These are phyloP conservation scores for Aristolochia contorta DNA, from an alignment of 164 flowering plant species.

Conservation along the genomic window DNA sequence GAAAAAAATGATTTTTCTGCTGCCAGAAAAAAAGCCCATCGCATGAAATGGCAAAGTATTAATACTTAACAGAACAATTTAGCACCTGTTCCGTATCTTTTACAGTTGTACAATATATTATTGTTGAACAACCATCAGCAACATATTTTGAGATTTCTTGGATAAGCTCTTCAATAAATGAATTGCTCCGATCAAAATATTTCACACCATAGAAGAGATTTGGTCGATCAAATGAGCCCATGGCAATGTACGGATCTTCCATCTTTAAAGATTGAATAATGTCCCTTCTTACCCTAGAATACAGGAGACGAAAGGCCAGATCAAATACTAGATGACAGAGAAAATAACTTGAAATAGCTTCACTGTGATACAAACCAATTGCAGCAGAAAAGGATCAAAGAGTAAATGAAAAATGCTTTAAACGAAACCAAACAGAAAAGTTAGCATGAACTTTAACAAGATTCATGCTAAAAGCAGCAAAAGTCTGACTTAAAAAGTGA, in stretches of 20 bases:
- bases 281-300: conserved; percentile 43
- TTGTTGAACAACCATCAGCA: conserved; percentile 31
- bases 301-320: background rate
- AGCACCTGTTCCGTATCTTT: conserved; percentile 51
- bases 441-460: background rate
- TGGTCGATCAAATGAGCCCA: conserved; percentile 54
- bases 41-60: too few relatives aligned
- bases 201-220: conserved; percentile 56
- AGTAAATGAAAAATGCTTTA: too few relatives aligned
- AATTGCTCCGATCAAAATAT: conserved; percentile 21
- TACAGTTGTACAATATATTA: conserved; percentile 51
- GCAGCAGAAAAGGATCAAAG: too few relatives aligned
- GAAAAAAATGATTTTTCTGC: too few relatives aligned
- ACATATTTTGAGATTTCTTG: conserved; percentile 34
- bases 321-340: background rate
- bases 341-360: too few relatives aligned
- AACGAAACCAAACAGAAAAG: background rate
- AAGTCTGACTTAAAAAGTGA: too few relatives aligned
- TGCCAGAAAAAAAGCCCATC: too few relatives aligned
- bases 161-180: conserved; percentile 37
- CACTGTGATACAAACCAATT: too few relatives aligned
- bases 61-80: background rate
- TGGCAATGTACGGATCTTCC: conserved; percentile 37
- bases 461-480: too few relatives aligned
- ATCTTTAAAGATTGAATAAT: conserved; percentile 41